Evolutionary conservation across 2,329 filamentous ascomycete genomes (phyloP), one percentile per base, ranked within the genome.

Genomic region (Ceratocystis cacaofunesta): DNA sequence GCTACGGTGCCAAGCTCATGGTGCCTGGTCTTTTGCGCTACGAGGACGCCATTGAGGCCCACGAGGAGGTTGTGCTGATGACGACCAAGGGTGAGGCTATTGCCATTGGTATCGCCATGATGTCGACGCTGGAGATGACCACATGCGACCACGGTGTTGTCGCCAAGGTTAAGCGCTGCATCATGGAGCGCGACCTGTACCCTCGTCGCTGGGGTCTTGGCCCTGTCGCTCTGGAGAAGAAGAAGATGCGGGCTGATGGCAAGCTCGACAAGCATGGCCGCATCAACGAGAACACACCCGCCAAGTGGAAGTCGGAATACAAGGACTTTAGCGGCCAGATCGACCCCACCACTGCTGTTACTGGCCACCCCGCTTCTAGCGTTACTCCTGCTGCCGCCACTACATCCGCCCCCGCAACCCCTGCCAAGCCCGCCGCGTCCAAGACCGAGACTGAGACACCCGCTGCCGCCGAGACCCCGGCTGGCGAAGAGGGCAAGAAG

Each of bases 21-120:
- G 88, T 97, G 78, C 94, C 94, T 61, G 94, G 94, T 79, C 65
- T 99, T 65, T 79, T 99, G 69, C 86, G 94, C 74, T 97, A 95
- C 75, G 92, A 96, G 81, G 80, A 87, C 71, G 89, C 84, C 69
- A 96, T 97, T 74, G 91, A 97, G 76, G 85, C 94, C 69, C 87
- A 96, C 75, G 94, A 99, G 76, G 94, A 99, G 78, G 87, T 97
- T 72, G 91, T 99, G 46, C 81, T 99, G 68, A 97, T 99, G 87
- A 97, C 94, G 66, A 97, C 94, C 73, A 99, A 99, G 84, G 94
- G 94, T 72, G 94, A 99, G 80, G 94, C 94, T 57, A 96, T 99
- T 73, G 94, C 94, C 67, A 84, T 99, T 68, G 94, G 89, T 72
- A 95, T 96, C 72, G 91, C 94, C 19, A 90, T 95, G 76, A 99